Percentiles rank a stretch among this genome's conserved stretches.
Evolutionary conservation across 441 rosid genomes (phyloP).

Genomic region (Pelargonium myrrhifolium): DNA sequence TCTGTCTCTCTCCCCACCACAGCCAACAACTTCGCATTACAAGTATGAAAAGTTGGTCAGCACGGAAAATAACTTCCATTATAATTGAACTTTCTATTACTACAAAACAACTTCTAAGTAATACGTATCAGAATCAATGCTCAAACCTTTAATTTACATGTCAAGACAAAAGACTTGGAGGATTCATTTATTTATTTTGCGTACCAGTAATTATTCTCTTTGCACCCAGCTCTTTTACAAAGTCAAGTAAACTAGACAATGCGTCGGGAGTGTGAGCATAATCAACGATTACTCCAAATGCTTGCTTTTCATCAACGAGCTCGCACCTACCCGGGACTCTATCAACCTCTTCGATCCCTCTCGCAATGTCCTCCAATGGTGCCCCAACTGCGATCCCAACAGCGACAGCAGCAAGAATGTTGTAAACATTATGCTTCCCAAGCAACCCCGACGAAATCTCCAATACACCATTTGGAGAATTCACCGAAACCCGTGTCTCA

Average conservation of each 20-base stretch:
- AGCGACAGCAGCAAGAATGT: slow-evolving; percentile 84
- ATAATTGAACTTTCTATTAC: too few relatives aligned
- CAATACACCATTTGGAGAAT: slow-evolving; percentile 76
- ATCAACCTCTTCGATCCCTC: slow-evolving; percentile 92
- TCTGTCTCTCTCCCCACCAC: slow-evolving; percentile 72
- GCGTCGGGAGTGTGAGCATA: slow-evolving; percentile 76
- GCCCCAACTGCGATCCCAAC: slow-evolving; percentile 94
- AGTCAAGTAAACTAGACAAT: slow-evolving; percentile 77
- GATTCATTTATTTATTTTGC: too few relatives aligned
- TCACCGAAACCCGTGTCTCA: slow-evolving; percentile 84
- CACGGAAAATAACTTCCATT: background rate
- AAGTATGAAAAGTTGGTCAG: slow-evolving; percentile 18
- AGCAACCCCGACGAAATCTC: slow-evolving; percentile 90
- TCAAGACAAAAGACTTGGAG: too few relatives aligned
- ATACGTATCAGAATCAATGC: too few relatives aligned
- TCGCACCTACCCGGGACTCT: slow-evolving; percentile 96
- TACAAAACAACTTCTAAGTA: too few relatives aligned
- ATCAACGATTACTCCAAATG: slow-evolving; percentile 90
- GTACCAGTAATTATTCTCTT: slow-evolving; percentile 85
- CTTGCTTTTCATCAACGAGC: slow-evolving; percentile 87
- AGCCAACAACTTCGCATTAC: slow-evolving; percentile 58
- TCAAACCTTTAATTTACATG: too few relatives aligned
- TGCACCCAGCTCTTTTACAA: slow-evolving; percentile 77
- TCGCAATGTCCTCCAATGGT: slow-evolving; percentile 77
- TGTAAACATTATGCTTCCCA: slow-evolving; percentile 75